phyloP scores from a whole-genome alignment of 176 grass and related monocot genomes.

The Zizania latifolia region DNA sequence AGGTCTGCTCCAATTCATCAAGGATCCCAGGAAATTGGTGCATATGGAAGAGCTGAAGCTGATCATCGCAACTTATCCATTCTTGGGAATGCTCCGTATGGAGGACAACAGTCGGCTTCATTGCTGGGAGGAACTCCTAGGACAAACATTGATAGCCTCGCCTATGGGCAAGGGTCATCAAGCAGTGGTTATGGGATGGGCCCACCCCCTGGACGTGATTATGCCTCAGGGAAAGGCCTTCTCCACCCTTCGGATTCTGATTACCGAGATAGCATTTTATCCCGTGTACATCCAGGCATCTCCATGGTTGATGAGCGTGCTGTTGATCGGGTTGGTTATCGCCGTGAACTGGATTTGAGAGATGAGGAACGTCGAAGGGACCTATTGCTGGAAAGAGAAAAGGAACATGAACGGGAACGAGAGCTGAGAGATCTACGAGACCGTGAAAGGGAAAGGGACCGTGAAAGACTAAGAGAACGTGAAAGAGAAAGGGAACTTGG shows the following conservation, averaged over 20 bases:
- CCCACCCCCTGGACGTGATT: slow-evolving; percentile 79
- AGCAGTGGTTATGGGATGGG: slow-evolving; percentile 51
- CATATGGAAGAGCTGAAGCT: slow-evolving; percentile 69
- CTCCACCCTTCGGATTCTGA: slow-evolving; percentile 56
- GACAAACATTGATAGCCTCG: slow-evolving; percentile 68
- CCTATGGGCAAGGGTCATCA: slow-evolving; percentile 59
- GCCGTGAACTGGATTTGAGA: slow-evolving; percentile 72
- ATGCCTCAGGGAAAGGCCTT: slow-evolving; percentile 64
- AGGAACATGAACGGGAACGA: slow-evolving; percentile 36
- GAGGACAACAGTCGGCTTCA: slow-evolving; percentile 63
- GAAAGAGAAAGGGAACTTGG: slow-evolving; percentile 56
- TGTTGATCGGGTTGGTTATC: slow-evolving; percentile 51
- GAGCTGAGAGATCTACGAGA: slow-evolving; percentile 38
- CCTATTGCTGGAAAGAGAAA: slow-evolving; percentile 49
- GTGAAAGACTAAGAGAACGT: slow-evolving; percentile 47
- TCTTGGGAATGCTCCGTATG: slow-evolving; percentile 69
- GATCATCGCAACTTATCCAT: slow-evolving; percentile 64
- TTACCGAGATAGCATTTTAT: slow-evolving; percentile 52
- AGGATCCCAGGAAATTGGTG: slow-evolving; percentile 58
- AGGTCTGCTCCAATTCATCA: slow-evolving; percentile 68
- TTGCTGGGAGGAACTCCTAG: slow-evolving; percentile 75
- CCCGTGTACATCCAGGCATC: slow-evolving; percentile 52
- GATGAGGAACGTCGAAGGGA: slow-evolving; percentile 76
- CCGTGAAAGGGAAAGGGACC: slow-evolving; percentile 46
- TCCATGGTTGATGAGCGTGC: slow-evolving; percentile 69